Base-by-base conservation (phyloP, 768 basidiomycete species). In the Pleurotus eryngii region DNA sequence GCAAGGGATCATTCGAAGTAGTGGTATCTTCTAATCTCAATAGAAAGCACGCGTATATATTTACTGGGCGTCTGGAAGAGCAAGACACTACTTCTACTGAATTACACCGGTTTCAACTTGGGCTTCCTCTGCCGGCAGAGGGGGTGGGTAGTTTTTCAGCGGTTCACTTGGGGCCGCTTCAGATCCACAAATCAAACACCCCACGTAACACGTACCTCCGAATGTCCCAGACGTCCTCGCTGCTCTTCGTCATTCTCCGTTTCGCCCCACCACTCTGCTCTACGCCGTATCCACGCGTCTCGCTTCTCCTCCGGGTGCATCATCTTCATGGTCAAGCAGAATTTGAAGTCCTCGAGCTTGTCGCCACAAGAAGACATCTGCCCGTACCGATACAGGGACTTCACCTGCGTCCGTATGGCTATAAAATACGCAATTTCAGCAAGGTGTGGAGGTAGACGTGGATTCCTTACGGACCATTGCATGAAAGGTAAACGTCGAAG, bases 261-360 rank as follows among this genome's bases (percentile, higher is more conserved):
- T 78, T 74, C 4, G 95, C 93, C 93, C 96, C 95, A 97, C 94
- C 95, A 95, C 68, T 95, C 92, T 2, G 96, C 96, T 55, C 91
- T 78, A 15, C 89, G 79, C 49, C 77, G 80, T 57, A 98, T 85
- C 95, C 95, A 99, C 3, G 84, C 83, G 50, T 92, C 84, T 27
- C 89, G 80, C 66, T 84, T 83, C 64, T 86, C 82, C 56, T 95
- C 93, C 14, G 86, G 84, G 53, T 87, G 81, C 70, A 91, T 75
- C 11, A 82, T 78, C 71, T 94, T 96, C 59, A 89, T 74, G 59
- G 85, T 87, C 76, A 96, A 76, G 73, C 96, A 99, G 71, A 91
- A 96, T 72, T 97, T 97, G 81, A 96, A 95, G 64, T 96, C 95
- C 57, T 92, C 87, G 67, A 87, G 80, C 68, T 96, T 95, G 46